phyloP scores from a whole-genome alignment of 768 basidiomycete species.

The Termitomyces titanicus region DNA sequence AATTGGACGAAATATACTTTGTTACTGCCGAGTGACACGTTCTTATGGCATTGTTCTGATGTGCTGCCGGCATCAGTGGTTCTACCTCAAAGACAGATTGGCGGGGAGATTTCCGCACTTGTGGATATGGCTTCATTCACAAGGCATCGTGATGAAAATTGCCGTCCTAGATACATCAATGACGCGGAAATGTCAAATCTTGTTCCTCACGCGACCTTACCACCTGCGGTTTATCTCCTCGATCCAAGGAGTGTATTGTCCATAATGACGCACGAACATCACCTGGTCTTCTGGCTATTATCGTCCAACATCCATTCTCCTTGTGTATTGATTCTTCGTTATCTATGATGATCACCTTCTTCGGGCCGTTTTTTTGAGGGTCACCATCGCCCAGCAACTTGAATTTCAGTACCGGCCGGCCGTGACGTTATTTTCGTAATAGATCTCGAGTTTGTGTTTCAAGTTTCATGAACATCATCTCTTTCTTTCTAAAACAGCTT shows the following conservation, averaged over 20 bases:
- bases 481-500: neutral
- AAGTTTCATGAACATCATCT: neutral
- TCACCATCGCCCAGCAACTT: neutral
- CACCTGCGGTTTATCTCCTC: constrained; percentile 1
- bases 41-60: too few relatives aligned
- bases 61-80: too few relatives aligned
- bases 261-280: neutral
- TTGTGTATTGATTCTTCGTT: neutral
- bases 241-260: neutral
- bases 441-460: neutral
- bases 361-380: neutral
- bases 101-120: neutral
- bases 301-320: neutral
- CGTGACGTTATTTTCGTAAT: neutral
- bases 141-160: neutral
- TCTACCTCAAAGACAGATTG: neutral
- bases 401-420: neutral
- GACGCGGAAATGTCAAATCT: neutral
- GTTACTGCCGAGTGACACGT: neutral
- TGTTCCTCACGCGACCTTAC: neutral
- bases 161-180: neutral
- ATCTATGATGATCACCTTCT: neutral
- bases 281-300: neutral
- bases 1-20: neutral
- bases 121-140: neutral